phyloP scores from a whole-genome alignment of 345 rosid genomes.

The Eutrema yunnanense region DNA sequence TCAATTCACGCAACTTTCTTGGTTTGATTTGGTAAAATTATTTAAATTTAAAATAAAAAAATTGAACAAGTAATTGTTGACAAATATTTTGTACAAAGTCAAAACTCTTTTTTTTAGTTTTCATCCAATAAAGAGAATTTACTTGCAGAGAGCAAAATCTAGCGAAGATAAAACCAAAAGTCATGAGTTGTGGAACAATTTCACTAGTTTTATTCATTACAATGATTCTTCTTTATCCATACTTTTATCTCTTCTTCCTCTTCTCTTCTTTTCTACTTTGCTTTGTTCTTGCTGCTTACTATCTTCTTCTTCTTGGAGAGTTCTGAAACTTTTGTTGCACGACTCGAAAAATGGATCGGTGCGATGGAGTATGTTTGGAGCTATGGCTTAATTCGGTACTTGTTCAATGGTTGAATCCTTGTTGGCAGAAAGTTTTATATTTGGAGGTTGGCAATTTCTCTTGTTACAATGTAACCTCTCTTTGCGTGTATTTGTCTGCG shows the following conservation, averaged over 20 bases:
- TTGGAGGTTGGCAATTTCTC: not conserved
- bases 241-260: conserved; percentile 11
- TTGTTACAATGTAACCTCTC: not conserved
- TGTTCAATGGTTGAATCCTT: not conserved
- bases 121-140: not conserved
- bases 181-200: conserved; percentile 18
- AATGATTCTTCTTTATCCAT: conserved; percentile 4
- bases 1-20: conserved; percentile 4
- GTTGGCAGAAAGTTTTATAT: not conserved
- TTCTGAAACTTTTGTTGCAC: not conserved
- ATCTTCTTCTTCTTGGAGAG: conserved; percentile 19
- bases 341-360: not conserved
- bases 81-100: not conserved
- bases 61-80: not conserved
- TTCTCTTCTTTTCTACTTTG: not conserved
- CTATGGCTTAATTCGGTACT: not conserved
- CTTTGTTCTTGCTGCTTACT: conserved; percentile 1
- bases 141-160: not conserved
- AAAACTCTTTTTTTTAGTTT: not conserved
- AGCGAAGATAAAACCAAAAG: not conserved
- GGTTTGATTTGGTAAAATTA: conserved; percentile 15
- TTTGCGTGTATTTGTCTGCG: too few relatives aligned
- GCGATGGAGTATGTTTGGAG: not conserved
- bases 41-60: not conserved
- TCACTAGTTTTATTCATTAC: not conserved